Evolutionary conservation across 208 protist species (phyloP), one percentile per base, ranked within the genome.

Genomic region (Wallacemonas rigidus): DNA sequence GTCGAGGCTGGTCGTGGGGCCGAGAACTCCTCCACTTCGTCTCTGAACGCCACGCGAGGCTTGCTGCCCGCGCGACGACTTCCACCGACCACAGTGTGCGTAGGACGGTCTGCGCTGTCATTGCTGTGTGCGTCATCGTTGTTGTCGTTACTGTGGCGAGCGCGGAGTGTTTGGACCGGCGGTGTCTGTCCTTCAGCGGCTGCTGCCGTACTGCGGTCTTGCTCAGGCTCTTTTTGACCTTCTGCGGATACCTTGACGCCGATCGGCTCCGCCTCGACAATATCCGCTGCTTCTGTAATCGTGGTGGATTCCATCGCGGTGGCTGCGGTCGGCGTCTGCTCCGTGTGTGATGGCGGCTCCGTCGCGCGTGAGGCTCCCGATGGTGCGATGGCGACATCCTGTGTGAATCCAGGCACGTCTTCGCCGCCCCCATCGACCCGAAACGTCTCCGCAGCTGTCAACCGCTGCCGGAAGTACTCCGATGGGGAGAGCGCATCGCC

Each of bases 1-100:
- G 3, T 56, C 40, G 67, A 50, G 9, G 43, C 43, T 53, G 38
- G 17, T 26, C 40, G 69, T 15, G 69, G 44, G 35, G 54, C 67
- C 39, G 54, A 71, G 67, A 44, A 39, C 57, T 74, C 60, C 40
- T 71, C 67, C 39, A 54, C 48, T 41, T 71, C 67, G 26, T 61
- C 67, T n/a, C 51, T 12, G 17, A 60, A 57, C 36, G 39, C 45
- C 9, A 54, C 51, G 39, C 40, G 67, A 6, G 43, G 45, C 8
- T 8, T 38, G 4, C n/a, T 51, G 6, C 4, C 41, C 12, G 40
- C 26, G 26, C 26, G 26, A 26, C 26, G 26, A 26, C 26, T 26
- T 26, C 26, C 26, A 26, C 26, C 26, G 26, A 26, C 26, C 26
- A 26, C 26, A 26, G 26, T 0, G 26, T 26, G 26, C 26, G 26